These are phyloP conservation scores for Martiniozyma abietophila DNA, from an alignment of 805 yeast species.

Conservation along the genomic window DNA sequence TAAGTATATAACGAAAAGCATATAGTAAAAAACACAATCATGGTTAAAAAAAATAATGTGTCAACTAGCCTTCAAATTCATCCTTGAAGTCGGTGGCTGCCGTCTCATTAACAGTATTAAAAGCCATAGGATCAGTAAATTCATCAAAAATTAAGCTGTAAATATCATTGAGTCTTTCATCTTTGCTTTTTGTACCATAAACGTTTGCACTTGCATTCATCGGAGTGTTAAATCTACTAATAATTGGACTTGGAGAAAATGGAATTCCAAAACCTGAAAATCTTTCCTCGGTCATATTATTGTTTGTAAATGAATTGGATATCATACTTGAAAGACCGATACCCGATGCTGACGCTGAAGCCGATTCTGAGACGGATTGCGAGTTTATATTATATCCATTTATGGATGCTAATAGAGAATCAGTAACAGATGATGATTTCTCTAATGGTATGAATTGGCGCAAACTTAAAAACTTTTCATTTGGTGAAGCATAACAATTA, in stretches of 20 bases:
- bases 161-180: conserved; percentile 32
- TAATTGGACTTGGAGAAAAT: no score
- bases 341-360: no score
- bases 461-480: background rate
- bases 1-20: no score
- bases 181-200: conserved; percentile 8
- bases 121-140: conserved; percentile 29
- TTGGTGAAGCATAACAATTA: background rate
- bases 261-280: no score
- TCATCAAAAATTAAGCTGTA: conserved; percentile 39
- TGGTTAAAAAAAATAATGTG: background rate
- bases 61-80: conserved; percentile 4
- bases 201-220: background rate
- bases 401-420: no score
- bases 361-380: no score
- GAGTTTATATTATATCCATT: no score
- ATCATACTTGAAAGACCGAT: no score
- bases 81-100: no score
- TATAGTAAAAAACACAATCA: background rate
- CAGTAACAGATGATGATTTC: background rate
- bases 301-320: no score
- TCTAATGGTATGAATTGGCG: background rate
- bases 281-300: no score
- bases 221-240: background rate
- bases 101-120: conserved; percentile 17